Base-by-base conservation (phyloP, 331 rosid species). In the Stylosanthes scabra region DNA sequence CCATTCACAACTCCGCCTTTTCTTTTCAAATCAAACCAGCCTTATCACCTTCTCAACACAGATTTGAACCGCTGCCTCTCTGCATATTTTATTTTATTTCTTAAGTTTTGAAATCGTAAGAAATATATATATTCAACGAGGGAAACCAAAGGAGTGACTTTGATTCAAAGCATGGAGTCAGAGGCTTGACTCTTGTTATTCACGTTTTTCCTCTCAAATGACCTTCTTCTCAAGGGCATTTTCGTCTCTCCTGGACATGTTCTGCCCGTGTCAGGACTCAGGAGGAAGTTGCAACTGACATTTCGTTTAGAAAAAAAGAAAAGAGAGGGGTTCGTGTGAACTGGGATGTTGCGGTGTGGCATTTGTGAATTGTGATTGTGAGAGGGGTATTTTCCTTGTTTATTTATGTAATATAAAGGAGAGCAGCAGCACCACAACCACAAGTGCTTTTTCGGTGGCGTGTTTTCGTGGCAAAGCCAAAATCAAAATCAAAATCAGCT, bases 391-490 rank as follows among this genome's bases (percentile, higher is more conserved):
- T n/a, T n/a, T n/a, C n/a, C n/a, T n/a, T n/a, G n/a, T n/a, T n/a
- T n/a, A n/a, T n/a, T n/a, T n/a, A n/a, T n/a, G n/a, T n/a, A n/a
- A n/a, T n/a, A n/a, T n/a, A n/a, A n/a, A n/a, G n/a, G 46, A 41
- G 51, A 9, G n/a, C 4, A 9, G 59, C 1, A 51, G 28, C 74
- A 6, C 16, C 66, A n/a, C 49, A 61, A 37, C 85, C 45, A n/a
- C 47, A 61, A 39, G 83, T 55, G 63, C 78, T 68, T 79, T 79
- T 65, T 79, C 28, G 88, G 84, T 93, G 83, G 93, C 96, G 91
- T 91, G 96, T 89, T 78, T 78, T 85, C 72, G 89, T 86, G 90
- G 96, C 88, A 87, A 80, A 44, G 2, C 3, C 11, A 8, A 8
- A 11, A 69, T 76, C n/a, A n/a, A n/a, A n/a, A n/a, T n/a, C n/a